These are phyloP conservation scores for Bolboschoenoplectus hybrid DNA, from an alignment of 202 grass and related monocot genomes.

Conservation along the genomic window DNA sequence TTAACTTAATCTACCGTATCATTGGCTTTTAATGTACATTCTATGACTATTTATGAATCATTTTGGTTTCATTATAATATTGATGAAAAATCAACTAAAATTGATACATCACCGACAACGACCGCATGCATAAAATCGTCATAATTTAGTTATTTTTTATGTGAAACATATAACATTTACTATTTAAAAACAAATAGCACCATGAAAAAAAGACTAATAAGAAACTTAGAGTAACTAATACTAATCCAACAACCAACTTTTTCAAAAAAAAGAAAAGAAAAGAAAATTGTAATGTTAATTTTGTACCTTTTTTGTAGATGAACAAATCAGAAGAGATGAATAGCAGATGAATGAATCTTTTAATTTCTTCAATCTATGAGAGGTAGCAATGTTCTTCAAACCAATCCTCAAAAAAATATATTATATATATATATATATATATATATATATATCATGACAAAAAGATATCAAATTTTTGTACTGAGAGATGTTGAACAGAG, in stretches of 20 bases:
- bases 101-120: background rate
- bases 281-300: constrained; percentile 9
- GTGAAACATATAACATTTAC: background rate
- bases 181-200: background rate
- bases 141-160: background rate
- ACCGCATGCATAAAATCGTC: background rate
- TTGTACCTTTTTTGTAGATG: constrained; percentile 5
- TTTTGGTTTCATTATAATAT: background rate
- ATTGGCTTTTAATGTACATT: background rate
- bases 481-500: background rate
- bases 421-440: no score
- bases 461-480: background rate
- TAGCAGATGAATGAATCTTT: constrained; percentile 3
- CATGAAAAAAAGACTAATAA: background rate
- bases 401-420: background rate
- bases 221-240: background rate
- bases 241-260: background rate
- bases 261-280: background rate
- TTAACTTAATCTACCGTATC: background rate
- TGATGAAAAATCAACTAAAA: background rate
- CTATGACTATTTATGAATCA: background rate
- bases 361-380: constrained; percentile 25
- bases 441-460: background rate
- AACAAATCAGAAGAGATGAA: constrained; percentile 17
- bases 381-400: constrained; percentile 12